phyloP scores from a whole-genome alignment of 371 early-diverging fungal species.

The Mucor racemosus region DNA sequence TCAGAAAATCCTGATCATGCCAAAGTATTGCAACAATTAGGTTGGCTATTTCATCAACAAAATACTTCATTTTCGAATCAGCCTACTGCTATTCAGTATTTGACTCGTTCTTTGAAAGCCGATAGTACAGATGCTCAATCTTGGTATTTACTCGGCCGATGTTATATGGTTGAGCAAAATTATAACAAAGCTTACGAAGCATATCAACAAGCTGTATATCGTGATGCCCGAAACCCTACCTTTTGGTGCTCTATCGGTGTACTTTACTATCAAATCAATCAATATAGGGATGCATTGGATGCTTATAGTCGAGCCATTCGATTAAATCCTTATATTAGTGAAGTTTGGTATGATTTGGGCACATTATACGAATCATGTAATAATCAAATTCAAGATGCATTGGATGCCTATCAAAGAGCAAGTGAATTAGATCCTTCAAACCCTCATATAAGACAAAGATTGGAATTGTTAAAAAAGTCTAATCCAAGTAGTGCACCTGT shows the following conservation, averaged over 20 bases:
- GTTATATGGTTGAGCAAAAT: constrained; percentile 95
- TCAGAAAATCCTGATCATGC: constrained; percentile 91
- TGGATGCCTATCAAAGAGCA: constrained; percentile 96
- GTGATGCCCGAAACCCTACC: constrained; percentile 93
- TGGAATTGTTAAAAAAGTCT: constrained; percentile 46
- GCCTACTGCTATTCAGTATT: constrained; percentile 81
- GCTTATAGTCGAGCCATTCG: constrained; percentile 96
- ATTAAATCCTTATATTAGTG: constrained; percentile 91
- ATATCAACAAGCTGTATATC: constrained; percentile 97
- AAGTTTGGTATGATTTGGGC: constrained; percentile 97
- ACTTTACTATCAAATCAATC: constrained; percentile 95
- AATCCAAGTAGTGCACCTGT: constrained; percentile 6
- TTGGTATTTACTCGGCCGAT: constrained; percentile 95
- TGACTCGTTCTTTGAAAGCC: constrained; percentile 84
- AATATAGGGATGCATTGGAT: constrained; percentile 95
- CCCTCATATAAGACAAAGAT: constrained; percentile 80
- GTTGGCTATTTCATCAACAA: constrained; percentile 93
- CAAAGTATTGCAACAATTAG: constrained; percentile 95
- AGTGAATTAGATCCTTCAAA: constrained; percentile 85
- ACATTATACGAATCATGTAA: constrained; percentile 97
- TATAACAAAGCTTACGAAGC: constrained; percentile 97
- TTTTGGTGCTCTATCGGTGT: constrained; percentile 99
- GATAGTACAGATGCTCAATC: constrained; percentile 94
- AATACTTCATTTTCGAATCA: constrained; percentile 81
- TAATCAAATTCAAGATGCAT: constrained; percentile 95